Conservation (phyloP, 768 basidiomycete species). For the Xerocomus spinulosus region DNA sequence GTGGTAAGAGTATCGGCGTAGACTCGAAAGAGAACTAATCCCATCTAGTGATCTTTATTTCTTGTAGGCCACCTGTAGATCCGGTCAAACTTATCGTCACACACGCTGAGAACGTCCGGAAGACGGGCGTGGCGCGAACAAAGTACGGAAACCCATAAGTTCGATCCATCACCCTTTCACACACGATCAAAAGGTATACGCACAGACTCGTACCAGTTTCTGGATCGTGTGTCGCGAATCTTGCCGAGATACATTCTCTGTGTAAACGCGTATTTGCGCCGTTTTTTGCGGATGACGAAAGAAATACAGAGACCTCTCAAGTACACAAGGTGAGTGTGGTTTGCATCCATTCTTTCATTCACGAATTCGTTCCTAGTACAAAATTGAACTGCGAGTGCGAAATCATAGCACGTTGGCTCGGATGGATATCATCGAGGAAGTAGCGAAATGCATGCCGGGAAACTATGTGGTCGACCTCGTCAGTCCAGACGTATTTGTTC, state of each 20-base stretch:
- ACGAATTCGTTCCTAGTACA: conserved; percentile 51
- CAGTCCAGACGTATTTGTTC: conserved; percentile 65
- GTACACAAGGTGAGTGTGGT: conserved; percentile 39
- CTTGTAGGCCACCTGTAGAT: conserved; percentile 73
- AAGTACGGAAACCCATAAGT: conserved; percentile 38
- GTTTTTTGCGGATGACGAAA: conserved; percentile 47
- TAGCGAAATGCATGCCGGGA: conserved; percentile 67
- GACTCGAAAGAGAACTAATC: background rate
- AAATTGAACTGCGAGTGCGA: conserved; percentile 69
- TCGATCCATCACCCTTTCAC: background rate
- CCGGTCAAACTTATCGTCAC: conserved; percentile 65
- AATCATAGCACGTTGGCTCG: conserved; percentile 72
- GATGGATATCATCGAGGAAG: conserved; percentile 54
- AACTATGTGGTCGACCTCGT: conserved; percentile 65
- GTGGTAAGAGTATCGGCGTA: conserved; percentile 41
- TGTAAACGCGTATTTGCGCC: conserved; percentile 50
- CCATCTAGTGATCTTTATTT: conserved; percentile 66
- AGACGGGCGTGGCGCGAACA: conserved; percentile 61
- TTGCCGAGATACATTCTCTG: conserved; percentile 62
- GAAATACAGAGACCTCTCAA: conserved; percentile 21
- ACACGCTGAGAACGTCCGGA: conserved; percentile 57
- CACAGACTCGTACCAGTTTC: conserved; percentile 71
- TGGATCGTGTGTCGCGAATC: conserved; percentile 60
- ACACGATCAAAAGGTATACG: conserved; percentile 45
- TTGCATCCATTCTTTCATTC: background rate